phyloP scores from a whole-genome alignment of 2,329 filamentous ascomycete species.

The Aspergillus spinulosporus region DNA sequence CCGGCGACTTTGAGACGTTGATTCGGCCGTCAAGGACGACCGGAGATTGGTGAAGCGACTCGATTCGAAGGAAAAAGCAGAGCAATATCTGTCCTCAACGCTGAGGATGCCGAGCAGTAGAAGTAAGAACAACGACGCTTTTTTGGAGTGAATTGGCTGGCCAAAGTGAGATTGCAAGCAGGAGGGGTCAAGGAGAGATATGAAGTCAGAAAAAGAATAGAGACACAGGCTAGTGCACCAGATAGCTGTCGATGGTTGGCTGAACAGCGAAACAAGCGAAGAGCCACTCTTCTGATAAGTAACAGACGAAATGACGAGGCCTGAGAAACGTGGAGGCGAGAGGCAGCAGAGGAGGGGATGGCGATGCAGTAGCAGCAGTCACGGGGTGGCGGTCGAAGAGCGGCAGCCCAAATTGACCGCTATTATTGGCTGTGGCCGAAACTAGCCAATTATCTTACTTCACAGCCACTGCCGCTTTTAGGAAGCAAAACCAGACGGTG shows the following conservation, averaged over 20 bases:
- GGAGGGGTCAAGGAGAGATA: conserved; percentile 2
- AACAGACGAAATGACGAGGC: conserved; percentile 6
- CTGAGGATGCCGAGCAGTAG: neutral
- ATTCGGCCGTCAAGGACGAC: neutral
- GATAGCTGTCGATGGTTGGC: conserved; percentile 5
- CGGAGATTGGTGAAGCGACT: neutral
- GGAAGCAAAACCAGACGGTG: conserved; percentile 1
- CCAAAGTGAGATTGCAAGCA: neutral
- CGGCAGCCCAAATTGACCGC: neutral
- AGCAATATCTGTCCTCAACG: neutral
- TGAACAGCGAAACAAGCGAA: conserved; percentile 8
- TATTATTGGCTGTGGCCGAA: neutral
- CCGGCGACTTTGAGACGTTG: neutral
- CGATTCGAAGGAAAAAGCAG: conserved; percentile 9
- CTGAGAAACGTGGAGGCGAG: conserved; percentile 10
- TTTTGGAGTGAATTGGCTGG: neutral
- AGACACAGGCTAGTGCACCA: conserved; percentile 4
- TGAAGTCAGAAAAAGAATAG: conserved; percentile 10
- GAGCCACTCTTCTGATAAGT: conserved; percentile 7
- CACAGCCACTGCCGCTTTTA: conserved; percentile 7
- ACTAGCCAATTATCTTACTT: neutral
- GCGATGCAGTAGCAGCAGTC: conserved; percentile 1
- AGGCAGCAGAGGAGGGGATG: conserved; percentile 12
- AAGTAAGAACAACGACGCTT: neutral
- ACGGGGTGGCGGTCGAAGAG: conserved; percentile 9